phyloP scores from a whole-genome alignment of 1,284 basidiomycete genomes.

The Grifola frondosa region DNA sequence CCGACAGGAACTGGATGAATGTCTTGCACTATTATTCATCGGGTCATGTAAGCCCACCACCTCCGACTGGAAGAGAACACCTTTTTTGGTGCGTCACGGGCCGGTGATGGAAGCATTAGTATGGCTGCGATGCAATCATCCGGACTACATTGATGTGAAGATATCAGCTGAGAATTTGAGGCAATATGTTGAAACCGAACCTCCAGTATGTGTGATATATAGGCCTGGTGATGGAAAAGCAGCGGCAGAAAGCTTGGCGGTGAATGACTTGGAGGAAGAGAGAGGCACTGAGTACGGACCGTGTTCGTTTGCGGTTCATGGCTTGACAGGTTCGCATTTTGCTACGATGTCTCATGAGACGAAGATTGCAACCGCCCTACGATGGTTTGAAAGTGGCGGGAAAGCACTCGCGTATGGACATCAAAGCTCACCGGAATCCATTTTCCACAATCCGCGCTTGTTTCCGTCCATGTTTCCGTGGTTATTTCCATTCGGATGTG shows the following conservation, averaged over 20 bases:
- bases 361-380: slow-evolving; percentile 15
- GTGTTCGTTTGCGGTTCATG: slow-evolving; percentile 39
- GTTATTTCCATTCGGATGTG: slow-evolving; percentile 29
- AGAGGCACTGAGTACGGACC: slow-evolving; percentile 29
- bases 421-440: slow-evolving; percentile 11
- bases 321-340: slow-evolving; percentile 30
- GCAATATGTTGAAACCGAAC: slow-evolving; percentile 31
- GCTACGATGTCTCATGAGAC: slow-evolving; percentile 3
- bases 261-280: slow-evolving; percentile 31
- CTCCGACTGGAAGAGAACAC: no score
- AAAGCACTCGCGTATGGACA: slow-evolving; percentile 22
- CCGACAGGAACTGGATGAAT: slow-evolving; percentile 8
- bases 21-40: no score
- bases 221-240: slow-evolving; percentile 15
- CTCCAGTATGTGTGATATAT: slow-evolving; percentile 34
- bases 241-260: slow-evolving; percentile 21
- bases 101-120: no score
- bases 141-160: slow-evolving; percentile 35
- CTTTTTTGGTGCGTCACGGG: no score
- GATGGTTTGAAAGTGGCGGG: slow-evolving; percentile 18
- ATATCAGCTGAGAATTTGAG: slow-evolving; percentile 36
- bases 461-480: slow-evolving; percentile 32
- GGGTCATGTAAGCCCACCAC: no score
- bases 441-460: slow-evolving; percentile 28
- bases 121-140: no score